Percentiles rank a stretch among this genome's conserved stretches.
Conservation (phyloP, 2,329 filamentous ascomycete genomes). For the Diplocarpon mali region DNA sequence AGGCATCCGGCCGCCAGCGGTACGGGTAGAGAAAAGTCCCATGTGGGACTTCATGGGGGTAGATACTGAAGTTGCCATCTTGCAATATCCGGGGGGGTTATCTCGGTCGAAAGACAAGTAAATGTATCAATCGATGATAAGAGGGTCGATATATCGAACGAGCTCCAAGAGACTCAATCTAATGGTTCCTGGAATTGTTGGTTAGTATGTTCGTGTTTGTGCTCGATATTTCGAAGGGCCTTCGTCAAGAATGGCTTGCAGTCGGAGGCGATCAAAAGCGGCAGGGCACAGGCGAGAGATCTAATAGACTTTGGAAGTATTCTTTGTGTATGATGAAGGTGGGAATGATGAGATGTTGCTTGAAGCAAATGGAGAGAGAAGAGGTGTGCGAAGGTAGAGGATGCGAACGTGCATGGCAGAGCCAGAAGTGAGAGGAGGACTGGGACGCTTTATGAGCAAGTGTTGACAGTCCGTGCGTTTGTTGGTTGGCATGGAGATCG, state of each 20-base stretch:
- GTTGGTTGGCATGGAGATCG: constrained; percentile 8
- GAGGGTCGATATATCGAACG: constrained; percentile 32
- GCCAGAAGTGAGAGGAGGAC: constrained; percentile 13
- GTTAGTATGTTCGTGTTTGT: constrained; percentile 37
- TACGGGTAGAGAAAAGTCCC: constrained; percentile 83
- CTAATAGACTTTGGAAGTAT: constrained; percentile 30
- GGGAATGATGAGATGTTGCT: constrained; percentile 13
- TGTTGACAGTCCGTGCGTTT: constrained; percentile 5
- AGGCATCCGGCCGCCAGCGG: constrained; percentile 88
- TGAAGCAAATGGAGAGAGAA: constrained; percentile 21
- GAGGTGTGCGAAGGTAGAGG: constrained; percentile 22
- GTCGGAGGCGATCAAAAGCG: constrained; percentile 39
- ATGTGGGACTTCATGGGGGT: constrained; percentile 93
- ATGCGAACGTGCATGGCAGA: constrained; percentile 23
- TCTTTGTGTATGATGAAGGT: constrained; percentile 21
- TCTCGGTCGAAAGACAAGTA: constrained; percentile 37
- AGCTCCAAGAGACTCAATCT: constrained; percentile 49
- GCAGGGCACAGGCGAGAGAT: constrained; percentile 34
- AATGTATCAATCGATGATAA: constrained; percentile 36
- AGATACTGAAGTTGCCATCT: constrained; percentile 78
- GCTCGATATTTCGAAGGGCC: constrained; percentile 38
- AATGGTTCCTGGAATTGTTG: constrained; percentile 43
- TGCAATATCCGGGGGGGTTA: constrained; percentile 31
- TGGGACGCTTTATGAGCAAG: not conserved
- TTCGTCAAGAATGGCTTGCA: constrained; percentile 33